Conservation (phyloP, 148 eudicot genomes). For the Fagopyrum homotropicum region DNA sequence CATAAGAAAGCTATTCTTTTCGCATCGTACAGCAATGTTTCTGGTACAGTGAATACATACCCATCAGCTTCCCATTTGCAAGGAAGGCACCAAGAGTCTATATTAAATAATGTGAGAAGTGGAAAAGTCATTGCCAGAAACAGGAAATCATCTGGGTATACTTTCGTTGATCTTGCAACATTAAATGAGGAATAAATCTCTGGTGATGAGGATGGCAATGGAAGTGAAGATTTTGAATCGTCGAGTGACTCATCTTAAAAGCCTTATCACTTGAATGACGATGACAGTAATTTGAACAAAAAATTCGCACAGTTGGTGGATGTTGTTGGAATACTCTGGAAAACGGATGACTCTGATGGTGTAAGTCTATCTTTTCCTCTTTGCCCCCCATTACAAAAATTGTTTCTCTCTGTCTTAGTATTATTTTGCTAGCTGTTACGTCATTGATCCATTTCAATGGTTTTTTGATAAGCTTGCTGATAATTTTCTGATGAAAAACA, state of each 20-base stretch:
- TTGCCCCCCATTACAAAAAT: neutral
- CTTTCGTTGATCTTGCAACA: constrained; percentile 48
- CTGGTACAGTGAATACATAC: constrained; percentile 20
- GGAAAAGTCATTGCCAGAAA: constrained; percentile 24
- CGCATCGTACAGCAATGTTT: constrained; percentile 16
- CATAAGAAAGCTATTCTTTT: constrained; percentile 25
- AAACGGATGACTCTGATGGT: constrained; percentile 84
- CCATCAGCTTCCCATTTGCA: constrained; percentile 17
- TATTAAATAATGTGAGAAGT: constrained; percentile 17
- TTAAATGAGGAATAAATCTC: constrained; percentile 36
- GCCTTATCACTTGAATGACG: constrained; percentile 88
- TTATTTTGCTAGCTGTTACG: neutral
- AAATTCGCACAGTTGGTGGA: constrained; percentile 81
- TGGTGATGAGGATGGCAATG: constrained; percentile 45
- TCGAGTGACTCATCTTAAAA: constrained; percentile 76
- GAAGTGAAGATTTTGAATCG: constrained; percentile 61
- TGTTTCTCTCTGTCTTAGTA: neutral
- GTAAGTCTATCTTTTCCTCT: constrained; percentile 34
- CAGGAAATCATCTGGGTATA: constrained; percentile 28
- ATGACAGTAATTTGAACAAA: constrained; percentile 70
- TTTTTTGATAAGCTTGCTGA: neutral
- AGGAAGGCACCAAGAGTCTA: constrained; percentile 22
- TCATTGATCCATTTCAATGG: neutral
- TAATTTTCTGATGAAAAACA: neutral
- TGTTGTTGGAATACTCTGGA: constrained; percentile 78